These are phyloP conservation scores for Neurospora sp. DNA, from an alignment of 2,329 filamentous ascomycete species.

Conservation along the genomic window DNA sequence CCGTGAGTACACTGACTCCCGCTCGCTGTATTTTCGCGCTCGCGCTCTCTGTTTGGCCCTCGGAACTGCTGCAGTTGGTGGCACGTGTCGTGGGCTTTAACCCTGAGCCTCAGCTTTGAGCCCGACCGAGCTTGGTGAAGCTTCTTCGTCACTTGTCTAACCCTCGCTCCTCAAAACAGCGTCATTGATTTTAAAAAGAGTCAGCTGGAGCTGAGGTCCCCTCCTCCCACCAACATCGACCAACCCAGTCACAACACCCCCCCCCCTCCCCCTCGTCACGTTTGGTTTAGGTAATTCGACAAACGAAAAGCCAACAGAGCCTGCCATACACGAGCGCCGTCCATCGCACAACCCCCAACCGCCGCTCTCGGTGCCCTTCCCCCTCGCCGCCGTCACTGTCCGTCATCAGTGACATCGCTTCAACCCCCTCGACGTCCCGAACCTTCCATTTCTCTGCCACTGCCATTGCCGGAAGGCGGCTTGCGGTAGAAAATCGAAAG, in stretches of 20 bases:
- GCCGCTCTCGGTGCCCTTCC: not conserved
- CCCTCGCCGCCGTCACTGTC: conserved; percentile 4
- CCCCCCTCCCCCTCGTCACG: not conserved
- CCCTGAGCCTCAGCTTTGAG: not conserved
- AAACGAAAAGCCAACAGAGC: not conserved
- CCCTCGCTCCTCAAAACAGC: not conserved
- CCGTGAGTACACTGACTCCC: not conserved
- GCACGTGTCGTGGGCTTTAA: not conserved
- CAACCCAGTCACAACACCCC: not conserved
- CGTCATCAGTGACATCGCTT: conserved; percentile 7
- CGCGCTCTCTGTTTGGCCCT: not conserved
- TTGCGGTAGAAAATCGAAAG: not conserved
- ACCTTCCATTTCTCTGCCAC: not conserved
- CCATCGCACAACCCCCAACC: not conserved
- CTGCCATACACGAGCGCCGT: not conserved
- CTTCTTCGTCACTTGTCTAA: not conserved
- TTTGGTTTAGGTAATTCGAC: not conserved
- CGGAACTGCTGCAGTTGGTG: not conserved
- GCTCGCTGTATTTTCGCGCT: not conserved
- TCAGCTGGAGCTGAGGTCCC: not conserved
- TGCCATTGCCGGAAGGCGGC: not conserved
- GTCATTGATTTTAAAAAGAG: not conserved
- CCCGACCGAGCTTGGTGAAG: not conserved
- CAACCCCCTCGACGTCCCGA: not conserved
- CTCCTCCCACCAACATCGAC: not conserved